Conservation (phyloP, 331 rosid species). For the Malus hybrid region DNA sequence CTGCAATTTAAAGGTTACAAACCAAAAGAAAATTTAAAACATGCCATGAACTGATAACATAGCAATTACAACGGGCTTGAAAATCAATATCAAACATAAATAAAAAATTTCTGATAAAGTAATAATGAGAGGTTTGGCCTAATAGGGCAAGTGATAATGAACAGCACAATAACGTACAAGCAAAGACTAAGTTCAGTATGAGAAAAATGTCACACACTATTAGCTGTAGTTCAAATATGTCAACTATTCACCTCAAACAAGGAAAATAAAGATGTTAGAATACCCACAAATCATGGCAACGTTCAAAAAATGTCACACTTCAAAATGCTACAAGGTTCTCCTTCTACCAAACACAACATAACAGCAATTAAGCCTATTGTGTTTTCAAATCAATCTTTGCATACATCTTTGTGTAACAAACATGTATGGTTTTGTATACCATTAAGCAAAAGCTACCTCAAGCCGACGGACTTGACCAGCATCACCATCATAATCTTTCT, state of each 20-base stretch:
- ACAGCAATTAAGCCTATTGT: neutral
- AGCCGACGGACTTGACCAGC: conserved; percentile 58
- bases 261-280: neutral
- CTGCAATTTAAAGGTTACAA: conserved; percentile 33
- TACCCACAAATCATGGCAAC: neutral
- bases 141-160: neutral
- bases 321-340: neutral
- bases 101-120: neutral
- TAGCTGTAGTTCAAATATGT: neutral
- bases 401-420: neutral
- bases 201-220: neutral
- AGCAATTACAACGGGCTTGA: neutral
- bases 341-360: neutral
- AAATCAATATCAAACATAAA: neutral
- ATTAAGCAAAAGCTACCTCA: conserved; percentile 60
- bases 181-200: neutral
- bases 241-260: neutral
- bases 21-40: neutral
- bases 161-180: neutral
- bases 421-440: neutral
- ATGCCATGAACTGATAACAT: neutral
- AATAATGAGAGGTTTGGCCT: neutral
- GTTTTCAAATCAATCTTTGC: neutral
- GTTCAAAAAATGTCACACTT: neutral
- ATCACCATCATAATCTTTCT: conserved; percentile 35